Evolutionary conservation across 805 yeast genomes (phyloP), one percentile per base, ranked within the genome.

Genomic region (Teunomyces cretensis): DNA sequence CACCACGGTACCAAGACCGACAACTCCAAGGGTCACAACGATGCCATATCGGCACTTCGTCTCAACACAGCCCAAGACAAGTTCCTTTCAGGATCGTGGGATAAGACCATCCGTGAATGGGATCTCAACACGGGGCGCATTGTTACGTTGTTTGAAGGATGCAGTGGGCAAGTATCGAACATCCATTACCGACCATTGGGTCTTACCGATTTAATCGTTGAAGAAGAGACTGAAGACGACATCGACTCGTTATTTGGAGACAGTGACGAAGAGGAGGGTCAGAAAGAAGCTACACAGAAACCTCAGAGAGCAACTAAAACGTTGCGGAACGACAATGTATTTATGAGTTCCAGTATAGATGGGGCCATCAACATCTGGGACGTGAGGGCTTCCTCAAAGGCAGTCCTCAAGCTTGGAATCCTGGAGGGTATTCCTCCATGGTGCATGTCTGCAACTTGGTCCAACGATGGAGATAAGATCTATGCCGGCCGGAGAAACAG

Each of bases 371-470:
- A 79, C 48, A 64, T 94, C 4, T 91, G 97, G 96, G 99, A 94
- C 62, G 66, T 76, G 4, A 75, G 99, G 46, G 38, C 38, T 1
- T 61, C 68, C 1, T 58, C 65, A 3, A 64, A 69, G 0, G 67
- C 74, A 3, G 83, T 75, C 0, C 58, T 82, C 13, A 73, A 72
- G 31, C 61, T 83, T 11, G 75, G 77, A 0, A 76, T 83, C 1
- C 83, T 88, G 1, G 68, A 76, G 8, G 80, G 80, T 1, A 77
- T 85, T 0, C 96, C 98, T 0, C 98, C 98, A 0, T 94, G 98
- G 98, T 86, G 96, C 63, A 82, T 86, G 77, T 79, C 88, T 6
- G 80, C 96, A 0, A 80, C 87, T 45, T 92, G 98, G 97, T 84
- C 96, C 7, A 72, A 72, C 42, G 84, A 85, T 56, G 99, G 99